Conservation (phyloP, 331 rosid species). For the Cucumis variabilis region DNA sequence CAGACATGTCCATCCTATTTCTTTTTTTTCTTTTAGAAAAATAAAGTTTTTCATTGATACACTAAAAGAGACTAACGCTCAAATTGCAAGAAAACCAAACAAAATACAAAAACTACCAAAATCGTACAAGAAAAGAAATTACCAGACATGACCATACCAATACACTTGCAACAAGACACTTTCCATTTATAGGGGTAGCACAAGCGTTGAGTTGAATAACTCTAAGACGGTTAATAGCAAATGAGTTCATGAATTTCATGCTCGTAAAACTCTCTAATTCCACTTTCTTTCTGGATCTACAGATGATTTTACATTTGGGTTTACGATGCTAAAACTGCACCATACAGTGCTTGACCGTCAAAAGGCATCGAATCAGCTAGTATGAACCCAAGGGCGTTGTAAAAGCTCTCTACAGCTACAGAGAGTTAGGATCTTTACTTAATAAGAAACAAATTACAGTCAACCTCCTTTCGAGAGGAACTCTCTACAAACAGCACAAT, state of each 20-base stretch:
- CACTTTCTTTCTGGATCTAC: not conserved
- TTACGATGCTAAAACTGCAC: not conserved
- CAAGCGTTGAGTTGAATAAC: not conserved
- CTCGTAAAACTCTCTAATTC: not conserved
- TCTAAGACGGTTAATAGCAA: not conserved
- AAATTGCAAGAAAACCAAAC: too few species aligned
- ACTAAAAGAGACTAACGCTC: too few species aligned
- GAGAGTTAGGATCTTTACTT: too few species aligned
- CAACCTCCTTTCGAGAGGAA: too few species aligned
- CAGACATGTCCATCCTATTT: not conserved
- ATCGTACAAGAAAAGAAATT: too few species aligned
- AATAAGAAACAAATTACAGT: too few species aligned
- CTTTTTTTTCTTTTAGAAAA: too few species aligned
- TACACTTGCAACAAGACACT: not conserved
- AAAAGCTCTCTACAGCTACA: too few species aligned
- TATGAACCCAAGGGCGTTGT: not conserved
- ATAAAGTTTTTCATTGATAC: too few species aligned
- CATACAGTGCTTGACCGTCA: not conserved
- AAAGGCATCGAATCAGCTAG: not conserved
- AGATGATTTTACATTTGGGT: not conserved
- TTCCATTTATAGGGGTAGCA: not conserved
- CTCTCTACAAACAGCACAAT: too few species aligned
- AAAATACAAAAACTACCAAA: too few species aligned
- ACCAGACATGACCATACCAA: not conserved
- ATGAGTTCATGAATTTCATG: not conserved